phyloP scores from a whole-genome alignment of 495 filamentous ascomycete species.

The Hyaloscypha hepaticicola region DNA sequence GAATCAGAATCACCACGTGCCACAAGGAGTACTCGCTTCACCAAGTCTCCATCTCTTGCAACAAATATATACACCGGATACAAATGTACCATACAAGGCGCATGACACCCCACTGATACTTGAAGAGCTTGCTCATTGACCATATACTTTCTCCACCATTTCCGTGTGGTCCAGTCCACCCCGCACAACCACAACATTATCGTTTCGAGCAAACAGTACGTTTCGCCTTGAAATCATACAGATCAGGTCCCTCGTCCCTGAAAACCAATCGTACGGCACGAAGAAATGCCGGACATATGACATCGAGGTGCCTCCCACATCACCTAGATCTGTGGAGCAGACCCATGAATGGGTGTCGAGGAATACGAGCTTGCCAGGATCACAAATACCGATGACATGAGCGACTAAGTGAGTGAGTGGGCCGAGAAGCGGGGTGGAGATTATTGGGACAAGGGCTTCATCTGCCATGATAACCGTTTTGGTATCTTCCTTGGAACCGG shows the following conservation, averaged over 20 bases:
- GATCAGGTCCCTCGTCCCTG: slow-evolving; percentile 22
- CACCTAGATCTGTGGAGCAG: slow-evolving; percentile 30
- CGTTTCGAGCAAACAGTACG: slow-evolving; percentile 27
- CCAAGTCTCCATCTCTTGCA: no score
- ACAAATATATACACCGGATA: no score
- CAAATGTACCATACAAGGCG: no score
- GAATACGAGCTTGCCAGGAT: slow-evolving; percentile 32
- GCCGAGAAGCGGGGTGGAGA: slow-evolving; percentile 7
- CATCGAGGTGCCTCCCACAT: background rate
- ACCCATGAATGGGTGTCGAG: slow-evolving; percentile 35
- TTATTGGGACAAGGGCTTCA: background rate
- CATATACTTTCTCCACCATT: no score
- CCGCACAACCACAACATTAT: slow-evolving; percentile 25
- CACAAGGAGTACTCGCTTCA: no score
- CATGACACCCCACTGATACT: no score
- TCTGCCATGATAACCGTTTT: background rate
- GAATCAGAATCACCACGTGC: no score
- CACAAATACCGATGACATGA: slow-evolving; percentile 30
- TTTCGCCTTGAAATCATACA: slow-evolving; percentile 18
- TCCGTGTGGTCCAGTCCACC: slow-evolving; percentile 26
- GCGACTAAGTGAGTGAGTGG: slow-evolving; percentile 24
- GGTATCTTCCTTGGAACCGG: slow-evolving; percentile 6
- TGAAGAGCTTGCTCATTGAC: no score
- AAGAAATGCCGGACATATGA: slow-evolving; percentile 27
- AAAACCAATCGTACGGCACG: slow-evolving; percentile 34